Evolutionary conservation across 2,329 filamentous ascomycete genomes (phyloP), one percentile per base, ranked within the genome.

Genomic region (Penicillium sp.): DNA sequence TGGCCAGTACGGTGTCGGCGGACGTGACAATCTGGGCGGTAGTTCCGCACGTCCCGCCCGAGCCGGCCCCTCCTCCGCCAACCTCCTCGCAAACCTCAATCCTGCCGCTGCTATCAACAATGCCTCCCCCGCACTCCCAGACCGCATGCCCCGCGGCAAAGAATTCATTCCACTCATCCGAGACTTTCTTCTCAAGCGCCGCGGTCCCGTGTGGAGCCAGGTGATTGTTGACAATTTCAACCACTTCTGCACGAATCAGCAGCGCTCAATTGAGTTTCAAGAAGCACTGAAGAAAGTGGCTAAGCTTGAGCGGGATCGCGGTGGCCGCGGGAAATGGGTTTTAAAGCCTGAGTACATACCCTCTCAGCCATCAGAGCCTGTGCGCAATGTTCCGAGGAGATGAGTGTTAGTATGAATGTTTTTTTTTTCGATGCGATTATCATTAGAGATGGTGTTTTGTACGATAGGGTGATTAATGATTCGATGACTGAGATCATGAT

Each of bases 201-300:
- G 89, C 9, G 91, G 91, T 3, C 81, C 83, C 31, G 89, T 89
- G 6, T 85, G 89, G 5, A 92, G 88, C 39, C 90, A 95, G 74
- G 86, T 90, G 79, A 74, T 96, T 42, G 88, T 96, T 23, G 89
- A 95, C 65, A 90, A 96, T 65, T 97, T 96, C 71, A 90, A 92
- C 70, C 83, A 84, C 13, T 88, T 85, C 64, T 95, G 90, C 67
- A 82, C 81, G 21, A 88, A 84, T 41, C 73, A 80, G 24, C 81
- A 84, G 56, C 82, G 89, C 55, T 87, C 86, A 47, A 82, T 84
- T 16, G 87, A 91, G 69, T 97, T 97, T 69, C 93, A 91, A 73
- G 80, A 83, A 63, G 90, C 90, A 62, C 74, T 97, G 49, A 85
- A 88, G 62, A 79, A 79, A 56, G 87, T 96, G 64, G 93, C 93